Conservation (phyloP, 495 filamentous ascomycete genomes). For the Lasiosphaeriaceae sp. region DNA sequence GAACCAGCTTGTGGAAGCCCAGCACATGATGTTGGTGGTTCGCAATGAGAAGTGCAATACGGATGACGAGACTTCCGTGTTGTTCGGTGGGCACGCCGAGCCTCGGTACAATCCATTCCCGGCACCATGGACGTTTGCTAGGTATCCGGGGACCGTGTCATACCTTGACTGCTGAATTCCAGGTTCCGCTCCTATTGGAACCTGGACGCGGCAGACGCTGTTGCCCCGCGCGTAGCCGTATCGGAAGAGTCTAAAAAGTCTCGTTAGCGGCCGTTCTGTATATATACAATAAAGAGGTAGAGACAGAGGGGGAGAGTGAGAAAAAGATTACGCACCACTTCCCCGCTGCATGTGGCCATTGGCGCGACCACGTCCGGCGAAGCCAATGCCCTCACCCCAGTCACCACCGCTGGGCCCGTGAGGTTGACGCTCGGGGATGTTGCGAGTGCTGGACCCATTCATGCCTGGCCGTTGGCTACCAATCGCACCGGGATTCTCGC, state of each 20-base stretch:
- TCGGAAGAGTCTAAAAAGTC: conserved; percentile 30
- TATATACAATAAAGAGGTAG: not conserved
- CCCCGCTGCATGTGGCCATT: conserved; percentile 79
- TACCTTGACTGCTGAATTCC: no score
- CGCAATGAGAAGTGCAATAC: no score
- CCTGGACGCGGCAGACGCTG: conserved; percentile 19
- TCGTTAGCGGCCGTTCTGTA: not conserved
- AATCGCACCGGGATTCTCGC: conserved; percentile 65
- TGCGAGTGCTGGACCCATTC: conserved; percentile 59
- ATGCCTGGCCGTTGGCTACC: conserved; percentile 78
- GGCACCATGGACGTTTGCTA: no score
- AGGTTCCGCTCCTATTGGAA: conserved; percentile 22
- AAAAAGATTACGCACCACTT: conserved; percentile 60
- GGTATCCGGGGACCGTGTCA: no score
- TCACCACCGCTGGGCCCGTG: conserved; percentile 68
- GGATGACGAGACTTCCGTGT: no score
- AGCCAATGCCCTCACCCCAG: conserved; percentile 65
- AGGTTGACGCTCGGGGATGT: conserved; percentile 76
- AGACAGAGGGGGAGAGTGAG: no score
- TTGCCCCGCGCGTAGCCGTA: conserved; percentile 22
- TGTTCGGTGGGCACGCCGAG: no score
- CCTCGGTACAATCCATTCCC: no score
- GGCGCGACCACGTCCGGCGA: conserved; percentile 58
- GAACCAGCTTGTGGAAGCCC: no score
- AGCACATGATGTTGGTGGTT: no score